Evolutionary conservation across 495 filamentous ascomycete genomes (phyloP).

Genomic region (Penicillium robsamsonii): DNA sequence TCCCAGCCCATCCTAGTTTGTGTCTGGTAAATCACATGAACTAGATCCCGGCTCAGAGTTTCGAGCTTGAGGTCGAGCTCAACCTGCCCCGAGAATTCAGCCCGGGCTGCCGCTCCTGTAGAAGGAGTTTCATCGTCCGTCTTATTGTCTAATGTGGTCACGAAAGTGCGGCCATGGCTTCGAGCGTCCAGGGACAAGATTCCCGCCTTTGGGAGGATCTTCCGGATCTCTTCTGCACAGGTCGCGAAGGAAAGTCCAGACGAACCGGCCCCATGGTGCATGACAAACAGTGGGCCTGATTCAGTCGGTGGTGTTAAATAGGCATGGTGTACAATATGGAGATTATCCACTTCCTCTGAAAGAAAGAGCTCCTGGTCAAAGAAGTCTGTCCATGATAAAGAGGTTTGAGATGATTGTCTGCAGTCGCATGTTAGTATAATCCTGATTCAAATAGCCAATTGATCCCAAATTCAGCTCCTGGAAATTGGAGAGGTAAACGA

Average conservation of each 20-base stretch:
- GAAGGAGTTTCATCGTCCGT: constrained; percentile 14
- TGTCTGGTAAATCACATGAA: constrained; percentile 64
- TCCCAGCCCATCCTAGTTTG: constrained; percentile 66
- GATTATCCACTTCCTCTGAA: constrained; percentile 37
- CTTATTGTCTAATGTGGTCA: constrained; percentile 23
- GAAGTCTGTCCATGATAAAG: constrained; percentile 81
- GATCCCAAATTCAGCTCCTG: not conserved
- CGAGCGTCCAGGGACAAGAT: constrained; percentile 82
- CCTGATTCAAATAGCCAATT: not conserved
- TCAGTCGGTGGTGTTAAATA: constrained; percentile 66
- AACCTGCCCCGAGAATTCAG: constrained; percentile 34
- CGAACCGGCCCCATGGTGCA: constrained; percentile 87
- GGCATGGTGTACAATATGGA: constrained; percentile 70
- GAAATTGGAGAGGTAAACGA: constrained; percentile 22
- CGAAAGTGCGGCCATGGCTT: constrained; percentile 75
- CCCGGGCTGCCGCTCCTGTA: constrained; percentile 13
- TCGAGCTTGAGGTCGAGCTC: constrained; percentile 62
- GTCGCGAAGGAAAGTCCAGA: constrained; percentile 85
- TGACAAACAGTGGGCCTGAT: constrained; percentile 77
- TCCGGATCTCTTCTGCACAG: constrained; percentile 72
- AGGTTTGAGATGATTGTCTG: constrained; percentile 33
- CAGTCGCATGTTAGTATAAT: constrained; percentile 13
- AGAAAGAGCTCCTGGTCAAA: constrained; percentile 84
- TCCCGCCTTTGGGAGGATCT: constrained; percentile 74
- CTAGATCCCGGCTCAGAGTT: constrained; percentile 70